Base-by-base conservation (phyloP, 305 asterid genomes). In the Striga hermonthica region DNA sequence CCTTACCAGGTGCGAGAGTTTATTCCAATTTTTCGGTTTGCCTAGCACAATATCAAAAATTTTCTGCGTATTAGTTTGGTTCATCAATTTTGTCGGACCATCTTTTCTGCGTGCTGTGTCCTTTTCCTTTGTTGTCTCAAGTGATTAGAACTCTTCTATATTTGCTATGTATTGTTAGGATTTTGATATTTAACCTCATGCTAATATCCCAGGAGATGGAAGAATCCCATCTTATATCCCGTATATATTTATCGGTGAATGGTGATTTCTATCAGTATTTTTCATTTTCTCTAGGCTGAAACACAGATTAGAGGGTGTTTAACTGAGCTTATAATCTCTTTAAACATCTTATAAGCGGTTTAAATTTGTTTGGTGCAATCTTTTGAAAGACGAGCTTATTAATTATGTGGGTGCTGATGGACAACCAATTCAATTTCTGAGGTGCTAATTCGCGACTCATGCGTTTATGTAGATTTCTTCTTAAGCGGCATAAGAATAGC, bases 1-100 rank as follows among this genome's bases (percentile, higher is more conserved):
- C 97, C 83, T 41, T 93, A 80, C 70, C 97, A 89, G 97, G 98
- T 91, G 69, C 68, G 79, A 52, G 57, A 40, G 53, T 55, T 65
- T 47, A 36, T 70, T 37, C 55, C 13, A 38, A 53, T 37, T 49
- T 31, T 36, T 50, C 58, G 15, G 13, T 49, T 43, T 53, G 15
- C 59, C 61, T 12, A 10, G 69, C 16, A 28, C 6, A 13, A 36
- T 44, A 35, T 35, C 15, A 39, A 36, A 36, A 4, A 11, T 40
- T 63, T n/a, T 37, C 40, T 38, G n/a, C 14, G 41, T 67, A 14
- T 47, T 65, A 9, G 50, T 34, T 49, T 31, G 13, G 3, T 60
- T 48, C 45, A 44, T 57, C 41, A 6, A 6, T 4, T 48, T 57
- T 10, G 62, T 50, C 39, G 37, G 37, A 50, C 62, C 44, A 58